phyloP scores from a whole-genome alignment of 345 rosid genomes.

The Lenwebbia sp. region DNA sequence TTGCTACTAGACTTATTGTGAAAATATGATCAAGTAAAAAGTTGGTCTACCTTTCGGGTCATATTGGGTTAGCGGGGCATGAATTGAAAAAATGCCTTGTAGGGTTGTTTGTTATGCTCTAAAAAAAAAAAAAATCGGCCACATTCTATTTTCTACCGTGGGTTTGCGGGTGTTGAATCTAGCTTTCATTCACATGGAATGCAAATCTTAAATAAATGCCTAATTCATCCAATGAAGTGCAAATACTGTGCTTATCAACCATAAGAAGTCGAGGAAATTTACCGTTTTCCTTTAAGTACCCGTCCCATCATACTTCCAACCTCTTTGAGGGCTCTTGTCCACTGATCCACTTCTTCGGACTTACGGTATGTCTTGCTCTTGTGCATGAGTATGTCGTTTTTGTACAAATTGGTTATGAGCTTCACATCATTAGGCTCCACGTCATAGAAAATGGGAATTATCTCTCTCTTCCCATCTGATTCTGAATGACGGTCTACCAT shows the following conservation, averaged over 20 bases:
- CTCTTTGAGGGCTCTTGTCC: background rate
- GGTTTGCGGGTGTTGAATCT: background rate
- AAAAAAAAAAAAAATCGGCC: background rate
- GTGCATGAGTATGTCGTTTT: background rate
- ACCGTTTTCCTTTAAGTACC: background rate
- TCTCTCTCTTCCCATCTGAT: background rate
- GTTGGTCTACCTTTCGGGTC: background rate
- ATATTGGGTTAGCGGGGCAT: too few species aligned
- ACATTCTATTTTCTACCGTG: too few species aligned
- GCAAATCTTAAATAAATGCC: background rate
- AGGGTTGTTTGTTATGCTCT: too few species aligned
- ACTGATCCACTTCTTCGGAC: background rate
- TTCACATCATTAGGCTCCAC: background rate
- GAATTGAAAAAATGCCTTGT: too few species aligned
- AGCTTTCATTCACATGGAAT: background rate
- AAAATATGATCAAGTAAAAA: background rate
- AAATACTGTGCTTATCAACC: background rate
- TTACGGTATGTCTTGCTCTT: too few species aligned
- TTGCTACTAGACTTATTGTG: background rate
- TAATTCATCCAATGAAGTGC: background rate
- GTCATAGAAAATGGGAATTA: background rate
- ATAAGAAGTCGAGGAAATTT: background rate
- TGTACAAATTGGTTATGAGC: background rate
- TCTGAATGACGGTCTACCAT: fast-evolving
- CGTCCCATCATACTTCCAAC: background rate